A percentile compares a stretch with the other conserved stretches of the same genome.
Evolutionary conservation across 345 rosid genomes (phyloP).

Genomic region (Camelina sativa): DNA sequence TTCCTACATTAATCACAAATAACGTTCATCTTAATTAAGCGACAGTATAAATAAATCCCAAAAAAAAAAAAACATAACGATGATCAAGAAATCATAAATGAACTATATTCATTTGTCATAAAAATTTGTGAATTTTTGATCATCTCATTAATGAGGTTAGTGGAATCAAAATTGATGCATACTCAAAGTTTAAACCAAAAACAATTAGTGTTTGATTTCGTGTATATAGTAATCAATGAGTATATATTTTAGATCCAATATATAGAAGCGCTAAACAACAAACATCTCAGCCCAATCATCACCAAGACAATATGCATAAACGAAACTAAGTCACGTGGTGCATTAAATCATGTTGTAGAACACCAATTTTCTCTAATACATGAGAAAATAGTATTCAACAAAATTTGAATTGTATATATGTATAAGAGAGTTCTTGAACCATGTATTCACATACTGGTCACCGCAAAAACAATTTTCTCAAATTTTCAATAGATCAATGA

Average conservation of each 20-base stretch:
- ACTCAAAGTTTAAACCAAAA: background rate
- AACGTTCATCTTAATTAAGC: background rate
- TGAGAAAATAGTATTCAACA: background rate
- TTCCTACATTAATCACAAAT: background rate
- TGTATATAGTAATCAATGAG: background rate
- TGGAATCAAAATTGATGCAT: background rate
- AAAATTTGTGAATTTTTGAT: too few relatives aligned
- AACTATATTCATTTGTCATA: background rate
- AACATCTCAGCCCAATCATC: background rate
- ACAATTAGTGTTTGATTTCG: background rate
- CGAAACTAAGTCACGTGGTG: background rate
- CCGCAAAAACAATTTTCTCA: background rate
- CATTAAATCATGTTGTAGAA: background rate
- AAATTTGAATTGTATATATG: background rate
- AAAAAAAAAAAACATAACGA: background rate
- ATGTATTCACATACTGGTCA: background rate
- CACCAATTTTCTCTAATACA: background rate
- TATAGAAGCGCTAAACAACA: background rate
- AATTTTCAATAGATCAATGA: background rate
- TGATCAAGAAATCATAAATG: background rate
- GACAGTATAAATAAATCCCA: background rate
- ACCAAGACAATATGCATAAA: background rate
- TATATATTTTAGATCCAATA: background rate
- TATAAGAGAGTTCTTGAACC: background rate
- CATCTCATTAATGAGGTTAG: too few relatives aligned